Base-by-base conservation (phyloP, 768 basidiomycete species). In the Candolleomyces efflorescens region DNA sequence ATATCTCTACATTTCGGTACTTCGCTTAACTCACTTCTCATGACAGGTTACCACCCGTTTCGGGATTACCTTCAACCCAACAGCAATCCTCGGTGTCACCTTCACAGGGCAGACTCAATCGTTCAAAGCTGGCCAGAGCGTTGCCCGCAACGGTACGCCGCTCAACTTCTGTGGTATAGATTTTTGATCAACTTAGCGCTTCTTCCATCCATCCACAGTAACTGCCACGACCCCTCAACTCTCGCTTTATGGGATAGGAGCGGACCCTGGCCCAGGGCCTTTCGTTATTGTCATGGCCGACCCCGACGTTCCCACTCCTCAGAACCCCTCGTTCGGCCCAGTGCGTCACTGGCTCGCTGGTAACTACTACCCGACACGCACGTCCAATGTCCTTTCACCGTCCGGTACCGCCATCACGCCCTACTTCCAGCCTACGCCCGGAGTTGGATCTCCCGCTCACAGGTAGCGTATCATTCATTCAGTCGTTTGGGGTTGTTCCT, bases 291-390 rank as follows among this genome's bases (percentile, higher is more conserved):
- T 75, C 0, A 63, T 72, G 12, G 75, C 80, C 1, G 81, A 81
- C 59, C 81, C 76, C 5, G 81, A 82, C 59, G 79, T 75, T 11
- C 76, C 76, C 10, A 75, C 76, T 20, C 78, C 76, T 0, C 71
- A 75, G 56, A 64, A 60, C 18, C 74, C 76, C 15, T 76, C 70
- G 5, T 49, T 27, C 5, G 69, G 77, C 1, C 77, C 81, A 58
- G 75, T 81, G 37, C 72, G 79, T 1, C 80, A 82, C 63, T 80
- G 80, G 69, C 64, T 82, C 2, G 78, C 76, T 1, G 76, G 76
- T 0, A 73, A 77, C 61, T 80, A 78, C 57, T 63, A 54, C 38
- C 32, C 49, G 37, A 51, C 22, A 20, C 11, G 15, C 15, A 24
- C 58, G 17, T 23, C 54, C 43, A 51, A 58, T 3, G 61, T 65